These are phyloP conservation scores for Sindora glabra DNA, from an alignment of 306 rosid species.

Conservation along the genomic window DNA sequence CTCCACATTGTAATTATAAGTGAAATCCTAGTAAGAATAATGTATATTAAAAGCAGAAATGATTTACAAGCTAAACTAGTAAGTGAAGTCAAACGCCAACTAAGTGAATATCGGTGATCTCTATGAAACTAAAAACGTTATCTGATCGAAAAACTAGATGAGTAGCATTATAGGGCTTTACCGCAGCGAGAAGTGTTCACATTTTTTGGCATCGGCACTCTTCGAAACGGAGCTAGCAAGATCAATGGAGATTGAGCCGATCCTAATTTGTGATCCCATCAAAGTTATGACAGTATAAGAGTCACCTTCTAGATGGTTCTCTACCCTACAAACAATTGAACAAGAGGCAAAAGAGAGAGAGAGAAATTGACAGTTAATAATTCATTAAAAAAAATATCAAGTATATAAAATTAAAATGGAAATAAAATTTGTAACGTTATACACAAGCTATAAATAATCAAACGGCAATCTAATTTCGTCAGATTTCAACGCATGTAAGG, in stretches of 20 bases:
- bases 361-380: conserved; percentile 25
- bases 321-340: conserved; percentile 22
- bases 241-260: conserved; percentile 80
- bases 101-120: too few relatives aligned
- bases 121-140: not conserved
- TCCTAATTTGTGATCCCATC: conserved; percentile 56
- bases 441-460: conserved; percentile 19
- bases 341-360: conserved; percentile 14
- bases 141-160: conserved; percentile 1
- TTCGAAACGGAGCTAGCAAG: conserved; percentile 43
- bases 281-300: conserved; percentile 33
- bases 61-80: too few relatives aligned
- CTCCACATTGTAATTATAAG: not conserved
- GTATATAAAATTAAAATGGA: conserved; percentile 6
- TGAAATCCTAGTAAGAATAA: conserved; percentile 9
- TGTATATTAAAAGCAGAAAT: not conserved
- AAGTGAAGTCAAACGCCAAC: not conserved
- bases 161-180: conserved; percentile 28
- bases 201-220: conserved; percentile 40
- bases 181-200: conserved; percentile 94
- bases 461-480: not conserved
- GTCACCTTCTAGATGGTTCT: conserved; percentile 24
- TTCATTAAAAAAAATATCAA: conserved; percentile 10
- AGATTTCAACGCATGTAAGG: not conserved
- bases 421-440: not conserved